phyloP scores from a whole-genome alignment of 768 basidiomycete species.

The Trametes meyenii region DNA sequence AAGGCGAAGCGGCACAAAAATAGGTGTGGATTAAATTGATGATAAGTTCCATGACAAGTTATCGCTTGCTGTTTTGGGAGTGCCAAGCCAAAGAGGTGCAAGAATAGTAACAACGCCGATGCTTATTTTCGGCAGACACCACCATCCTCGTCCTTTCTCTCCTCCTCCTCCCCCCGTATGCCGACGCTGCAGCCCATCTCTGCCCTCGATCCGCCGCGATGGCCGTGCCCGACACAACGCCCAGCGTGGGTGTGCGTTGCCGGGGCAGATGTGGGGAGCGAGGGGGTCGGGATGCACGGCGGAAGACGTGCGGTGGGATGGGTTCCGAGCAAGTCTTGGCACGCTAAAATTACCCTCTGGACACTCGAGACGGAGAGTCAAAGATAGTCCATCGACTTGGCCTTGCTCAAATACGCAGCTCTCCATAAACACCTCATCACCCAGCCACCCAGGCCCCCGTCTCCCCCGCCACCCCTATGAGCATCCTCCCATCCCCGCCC shows the following conservation, averaged over 20 bases:
- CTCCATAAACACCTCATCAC: conserved; percentile 27
- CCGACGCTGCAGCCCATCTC: background rate
- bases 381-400: conserved; percentile 53
- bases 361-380: conserved; percentile 37
- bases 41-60: conserved; percentile 20
- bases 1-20: conserved; percentile 13
- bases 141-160: conserved; percentile 16
- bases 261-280: background rate
- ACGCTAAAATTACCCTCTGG: conserved; percentile 42
- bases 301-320: conserved; percentile 22
- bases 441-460: conserved; percentile 8
- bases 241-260: background rate
- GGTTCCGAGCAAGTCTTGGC: conserved; percentile 39
- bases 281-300: conserved; percentile 1
- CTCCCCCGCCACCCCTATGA: conserved; percentile 29
- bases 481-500: conserved; percentile 30
- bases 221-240: background rate
- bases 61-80: conserved; percentile 18
- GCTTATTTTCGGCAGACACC: conserved; percentile 25
- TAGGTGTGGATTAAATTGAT: conserved; percentile 19
- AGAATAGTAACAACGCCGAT: conserved; percentile 23
- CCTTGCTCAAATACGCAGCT: conserved; percentile 42
- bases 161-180: background rate
- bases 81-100: conserved; percentile 24
- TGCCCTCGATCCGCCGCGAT: background rate